Base-by-base conservation (phyloP, 768 basidiomycete genomes). In the Psilocybe tampanensis region DNA sequence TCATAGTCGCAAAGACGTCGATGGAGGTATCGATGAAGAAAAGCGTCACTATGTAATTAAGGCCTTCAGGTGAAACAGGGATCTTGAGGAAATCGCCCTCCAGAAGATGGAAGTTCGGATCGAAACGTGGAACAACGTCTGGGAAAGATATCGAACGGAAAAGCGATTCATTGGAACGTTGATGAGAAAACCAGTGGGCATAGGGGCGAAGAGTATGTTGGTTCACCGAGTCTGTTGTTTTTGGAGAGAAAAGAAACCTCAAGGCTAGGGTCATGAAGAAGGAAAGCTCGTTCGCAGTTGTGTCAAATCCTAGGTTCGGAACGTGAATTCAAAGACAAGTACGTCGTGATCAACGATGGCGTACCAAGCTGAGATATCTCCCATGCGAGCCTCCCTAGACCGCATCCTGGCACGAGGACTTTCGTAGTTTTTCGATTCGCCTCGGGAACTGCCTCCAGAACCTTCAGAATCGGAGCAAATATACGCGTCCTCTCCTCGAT, bases 101-200 rank as follows among this genome's bases (percentile, higher is more conserved):
- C 0, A 76, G 59, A 9, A 88, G 74, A 23, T 66, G 72, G 57
- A 89, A 75, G 8, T 66, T 70, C 18, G 70, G 58, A 6, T 70
- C 68, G 33, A 80, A 72, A 3, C 80, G 74, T 0, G 88, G 88
- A 11, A 88, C 62, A 33, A 74, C 78, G 64, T 90, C 88, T 0
- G 89, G 89, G 62, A 89, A 86, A 0, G 65, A 57, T 49, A 88
- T 72, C 3, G 66, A 29, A 17, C 86, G 82, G 64, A 88, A 85
- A 2, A 85, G 66, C 11, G 77, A 67, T 13, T 74, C 74, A 13
- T 74, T 74, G 22, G 73, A 74, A 12, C 80, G 76, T 61, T 88
- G 86, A 65, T 90, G 88, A 17, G 88, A 89, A 69, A 86, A 88
- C 82, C 85, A 86, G 61, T 87, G 82, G 0, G 84, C 75, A 63